Percentiles rank a stretch among this genome's conserved stretches.
phyloP scores from a whole-genome alignment of 257 asterid genomes.

The Solanum gracilifrons region DNA sequence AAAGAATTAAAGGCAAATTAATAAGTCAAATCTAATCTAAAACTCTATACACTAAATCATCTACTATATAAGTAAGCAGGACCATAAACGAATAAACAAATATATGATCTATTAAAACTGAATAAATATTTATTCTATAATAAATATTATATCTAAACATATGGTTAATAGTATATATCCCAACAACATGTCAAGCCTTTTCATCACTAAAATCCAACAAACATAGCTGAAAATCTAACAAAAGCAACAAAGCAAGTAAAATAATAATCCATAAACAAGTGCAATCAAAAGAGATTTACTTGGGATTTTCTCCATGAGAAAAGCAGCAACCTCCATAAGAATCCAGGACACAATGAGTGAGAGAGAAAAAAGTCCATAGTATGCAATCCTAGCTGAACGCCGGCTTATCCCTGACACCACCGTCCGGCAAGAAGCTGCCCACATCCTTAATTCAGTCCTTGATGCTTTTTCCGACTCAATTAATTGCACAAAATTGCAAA shows the following conservation, averaged over 20 bases:
- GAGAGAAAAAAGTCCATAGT: slow-evolving; percentile 69
- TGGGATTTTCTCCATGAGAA: slow-evolving; percentile 70
- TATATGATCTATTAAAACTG: too few species aligned
- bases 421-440: not conserved
- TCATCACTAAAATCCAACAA: not conserved
- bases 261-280: too few species aligned
- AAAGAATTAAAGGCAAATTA: not conserved
- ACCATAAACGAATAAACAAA: too few species aligned
- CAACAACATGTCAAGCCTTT: not conserved
- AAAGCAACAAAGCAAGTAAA: not conserved
- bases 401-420: slow-evolving; percentile 74
- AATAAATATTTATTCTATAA: too few species aligned
- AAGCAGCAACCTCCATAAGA: slow-evolving; percentile 73
- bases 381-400: slow-evolving; percentile 75
- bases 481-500: not conserved
- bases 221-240: not conserved
- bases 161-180: too few species aligned
- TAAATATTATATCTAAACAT: too few species aligned
- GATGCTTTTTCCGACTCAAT: too few species aligned
- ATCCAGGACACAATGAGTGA: slow-evolving; percentile 72
- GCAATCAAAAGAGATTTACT: slow-evolving; percentile 16
- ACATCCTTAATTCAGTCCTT: not conserved
- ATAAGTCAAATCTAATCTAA: not conserved
- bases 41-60: too few species aligned
- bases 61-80: too few species aligned